Evolutionary conservation across 768 basidiomycete genomes (phyloP), one percentile per base, ranked within the genome.

Genomic region (Amanita fuliginea): DNA sequence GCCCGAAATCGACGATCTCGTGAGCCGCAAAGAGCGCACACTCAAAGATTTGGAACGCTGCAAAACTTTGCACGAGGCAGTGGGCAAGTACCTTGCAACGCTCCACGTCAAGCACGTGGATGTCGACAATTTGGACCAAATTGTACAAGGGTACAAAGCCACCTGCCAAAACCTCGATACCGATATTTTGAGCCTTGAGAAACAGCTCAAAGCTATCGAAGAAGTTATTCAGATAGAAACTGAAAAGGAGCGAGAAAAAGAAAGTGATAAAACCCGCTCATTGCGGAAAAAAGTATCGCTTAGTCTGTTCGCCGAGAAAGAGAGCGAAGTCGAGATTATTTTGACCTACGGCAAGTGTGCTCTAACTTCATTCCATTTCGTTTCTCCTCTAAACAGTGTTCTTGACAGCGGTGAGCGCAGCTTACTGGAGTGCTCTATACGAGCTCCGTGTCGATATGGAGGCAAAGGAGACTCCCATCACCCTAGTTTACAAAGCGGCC

Each of bases 381-480:
- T 35, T 7, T 9, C 3, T 22, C 7, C 16, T 16, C 4, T 34
- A 62, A 67, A 2, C 59, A 2, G 42, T 14, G n/a, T 37, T 18
- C 36, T 8, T 9, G 9, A 28, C 9, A 35, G 61, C 63, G 8
- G 45, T 55, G 28, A 19, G 56, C 32, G 65, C 66, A 1, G 59
- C 11, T 32, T 32, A 51, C 14, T 73, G 71, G 70, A 54, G 28
- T 14, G 60, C 71, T 3, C 54, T 52, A 9, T 72, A 73, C 33
- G 67, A 72, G 48, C 59, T 71, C 34, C 62, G 70, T 1, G 70
- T 68, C 16, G 57, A 70, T 36, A 70, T 62, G 52, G 53, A 67
- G 13, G 51, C 64, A 4, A 62, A 63, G 35, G 62, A 67, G 3
- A 60, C 62, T 11, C 55, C 64, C 0, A 54, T 68, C 3, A 60